Conservation (phyloP, 106 monocot genomes). For the Gastrodia elata region DNA sequence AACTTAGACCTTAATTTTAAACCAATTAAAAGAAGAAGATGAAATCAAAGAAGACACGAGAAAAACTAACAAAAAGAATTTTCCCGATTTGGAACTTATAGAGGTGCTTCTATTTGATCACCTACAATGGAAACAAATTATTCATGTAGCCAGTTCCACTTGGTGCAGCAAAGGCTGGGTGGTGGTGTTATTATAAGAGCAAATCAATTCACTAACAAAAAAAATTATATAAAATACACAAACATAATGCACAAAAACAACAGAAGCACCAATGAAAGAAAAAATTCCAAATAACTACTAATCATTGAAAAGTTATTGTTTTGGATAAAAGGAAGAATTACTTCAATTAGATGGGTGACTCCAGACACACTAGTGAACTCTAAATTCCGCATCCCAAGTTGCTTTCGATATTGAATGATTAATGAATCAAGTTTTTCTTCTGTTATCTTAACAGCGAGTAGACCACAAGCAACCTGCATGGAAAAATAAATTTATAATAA, state of each 20-base stretch:
- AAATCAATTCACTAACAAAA: too few relatives aligned
- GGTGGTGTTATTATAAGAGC: too few relatives aligned
- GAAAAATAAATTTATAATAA: constrained; percentile 3
- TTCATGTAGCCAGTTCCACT: too few relatives aligned
- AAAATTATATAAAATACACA: too few relatives aligned
- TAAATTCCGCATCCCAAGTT: constrained; percentile 61
- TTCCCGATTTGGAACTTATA: too few relatives aligned
- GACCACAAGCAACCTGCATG: constrained; percentile 50
- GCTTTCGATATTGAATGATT: constrained; percentile 62
- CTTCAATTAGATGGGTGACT: constrained; percentile 88
- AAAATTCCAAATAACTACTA: not conserved
- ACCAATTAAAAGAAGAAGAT: too few relatives aligned
- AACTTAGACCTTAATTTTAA: too few relatives aligned
- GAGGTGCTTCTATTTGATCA: too few relatives aligned
- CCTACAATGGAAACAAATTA: too few relatives aligned
- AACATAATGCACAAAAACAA: not conserved
- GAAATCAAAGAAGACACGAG: too few relatives aligned
- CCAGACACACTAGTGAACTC: constrained; percentile 79
- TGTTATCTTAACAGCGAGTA: constrained; percentile 34
- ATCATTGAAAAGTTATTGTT: not conserved
- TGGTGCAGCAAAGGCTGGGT: too few relatives aligned
- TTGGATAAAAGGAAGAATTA: constrained; percentile 13
- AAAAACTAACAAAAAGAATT: too few relatives aligned
- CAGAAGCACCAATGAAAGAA: not conserved
- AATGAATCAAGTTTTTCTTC: constrained; percentile 66